Evolutionary conservation across 768 basidiomycete species (phyloP), one percentile per base, ranked within the genome.

Genomic region (Zangia roseola): DNA sequence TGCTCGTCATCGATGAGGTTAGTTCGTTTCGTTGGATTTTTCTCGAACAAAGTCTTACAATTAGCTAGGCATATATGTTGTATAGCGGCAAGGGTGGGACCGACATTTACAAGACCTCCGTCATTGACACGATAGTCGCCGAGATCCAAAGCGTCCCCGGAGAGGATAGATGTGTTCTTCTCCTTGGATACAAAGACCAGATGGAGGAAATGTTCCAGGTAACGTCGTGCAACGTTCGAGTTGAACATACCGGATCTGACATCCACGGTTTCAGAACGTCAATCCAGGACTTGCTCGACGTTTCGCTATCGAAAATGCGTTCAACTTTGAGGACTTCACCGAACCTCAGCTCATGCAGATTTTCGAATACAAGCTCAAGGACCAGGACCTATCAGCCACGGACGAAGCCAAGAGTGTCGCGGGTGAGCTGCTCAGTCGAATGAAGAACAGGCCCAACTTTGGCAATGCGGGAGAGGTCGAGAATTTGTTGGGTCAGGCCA

Each of bases 181-280:
- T 88, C 23, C 59, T 85, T 2, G 86, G 86, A 8, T 88, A 88
- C 62, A 79, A 81, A 47, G 71, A 78, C 1, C 72, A 86, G 56
- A 87, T 88, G 76, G 62, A 68, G 23, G 81, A 86, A 19, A 88
- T 88, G 86, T 88, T 88, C 62, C 83, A 84, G 71, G 86, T 86
- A 59, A 50, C 61, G 19, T 31, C 7, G 12, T 25, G 8, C 43
- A 4, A 12, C 28, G 3, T n/a, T 12, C 14, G 1, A 14, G 8
- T 17, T 20, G 7, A 40, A n/a, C 2, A 1, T 5, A 12, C 21
- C 3, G 3, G 16, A 16, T 9, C 19, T 49, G 20, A 47, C 43
- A 46, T 12, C 6, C 40, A 21, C 17, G 13, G 12, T 31, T 30
- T 3, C 37, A 87, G 85, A 82, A 86, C 47, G 86, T 87, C 43